Base-by-base conservation (phyloP, 495 filamentous ascomycete genomes). In the Hypoxylon rickii region DNA sequence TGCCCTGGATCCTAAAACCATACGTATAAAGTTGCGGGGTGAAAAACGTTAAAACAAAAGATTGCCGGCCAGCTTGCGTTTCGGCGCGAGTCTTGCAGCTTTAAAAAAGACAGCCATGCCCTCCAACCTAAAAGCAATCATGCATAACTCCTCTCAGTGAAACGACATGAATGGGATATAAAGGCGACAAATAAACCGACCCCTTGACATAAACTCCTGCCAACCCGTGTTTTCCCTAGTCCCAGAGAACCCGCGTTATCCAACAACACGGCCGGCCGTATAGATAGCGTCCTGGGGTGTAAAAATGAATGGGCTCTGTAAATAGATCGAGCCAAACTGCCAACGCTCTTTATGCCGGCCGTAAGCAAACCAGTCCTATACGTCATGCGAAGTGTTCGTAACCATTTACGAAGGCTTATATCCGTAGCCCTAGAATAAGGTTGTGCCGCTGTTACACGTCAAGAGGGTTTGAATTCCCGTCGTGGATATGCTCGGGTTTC, bases 291-390 rank as follows among this genome's bases (percentile, higher is more conserved):
- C 38, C 46, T 13, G 13, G 31, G 46, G 46, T 26, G 42, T 43
- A 17, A 61, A 61, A 61, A 38, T 13, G 46, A 55, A 56, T 32
- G 29, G 21, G 43, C 43, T 38, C 31, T 44, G 48, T 21, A 15
- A n/a, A 43, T 43, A 48, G 47, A 26, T 38, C 36, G 47, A 33
- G 45, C 22, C 36, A 21, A 61, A 56, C 51, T 55, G 37, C 37
- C 56, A 43, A 56, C 51, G 58, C 58, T 62, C 47, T 56, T 37
- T 56, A 62, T 56, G 37, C 21, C 11, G 13, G 4, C 44, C 47
- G 37, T n/a, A 11, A 40, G 29, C 52, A 51, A 47, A 19, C 43
- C 52, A 24, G 15, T 52, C 52, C 47, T 52, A 56, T 46, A 55
- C 22, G 21, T 47, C 32, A 51, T 56, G 26, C 18, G 52, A 42